Percentiles rank a stretch among this genome's conserved stretches.
These are phyloP conservation scores for Dactylellina sp. DNA, from an alignment of 2,329 filamentous ascomycete species.

Conservation along the genomic window DNA sequence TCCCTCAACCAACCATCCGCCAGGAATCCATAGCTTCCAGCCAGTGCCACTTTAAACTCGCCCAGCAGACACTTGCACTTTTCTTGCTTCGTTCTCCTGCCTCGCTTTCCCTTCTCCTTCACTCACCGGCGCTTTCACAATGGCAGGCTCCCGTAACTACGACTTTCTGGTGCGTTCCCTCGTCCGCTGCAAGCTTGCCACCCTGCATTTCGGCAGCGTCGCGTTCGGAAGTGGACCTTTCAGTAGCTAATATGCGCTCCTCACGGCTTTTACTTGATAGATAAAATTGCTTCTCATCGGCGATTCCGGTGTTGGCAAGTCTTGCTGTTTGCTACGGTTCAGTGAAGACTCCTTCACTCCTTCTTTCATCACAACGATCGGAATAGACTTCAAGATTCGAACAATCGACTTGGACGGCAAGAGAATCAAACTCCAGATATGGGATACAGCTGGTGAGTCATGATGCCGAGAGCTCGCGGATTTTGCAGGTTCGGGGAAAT, in stretches of 20 bases:
- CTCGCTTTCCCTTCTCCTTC: slow-evolving; percentile 10
- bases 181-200: slow-evolving; percentile 56
- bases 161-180: slow-evolving; percentile 85
- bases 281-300: slow-evolving; percentile 97
- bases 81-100: neutral
- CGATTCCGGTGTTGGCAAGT: slow-evolving; percentile 96
- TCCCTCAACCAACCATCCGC: slow-evolving; percentile 11
- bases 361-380: slow-evolving; percentile 98
- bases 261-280: slow-evolving; percentile 66
- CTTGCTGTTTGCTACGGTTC: slow-evolving; percentile 94
- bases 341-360: slow-evolving; percentile 98
- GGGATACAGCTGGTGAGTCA: slow-evolving; percentile 83
- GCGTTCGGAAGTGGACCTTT: slow-evolving; percentile 55
- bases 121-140: slow-evolving; percentile 63
- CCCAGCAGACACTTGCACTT: neutral
- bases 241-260: slow-evolving; percentile 59
- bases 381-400: slow-evolving; percentile 99
- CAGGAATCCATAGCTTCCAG: neutral
- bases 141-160: slow-evolving; percentile 99
- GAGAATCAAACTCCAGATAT: slow-evolving; percentile 98
- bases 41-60: neutral
- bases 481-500: slow-evolving; percentile 17
- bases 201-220: slow-evolving; percentile 53
- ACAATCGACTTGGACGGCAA: slow-evolving; percentile 99
- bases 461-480: neutral